Evolutionary conservation across 768 basidiomycete species (phyloP).

Genomic region (Sutorius australiensis): DNA sequence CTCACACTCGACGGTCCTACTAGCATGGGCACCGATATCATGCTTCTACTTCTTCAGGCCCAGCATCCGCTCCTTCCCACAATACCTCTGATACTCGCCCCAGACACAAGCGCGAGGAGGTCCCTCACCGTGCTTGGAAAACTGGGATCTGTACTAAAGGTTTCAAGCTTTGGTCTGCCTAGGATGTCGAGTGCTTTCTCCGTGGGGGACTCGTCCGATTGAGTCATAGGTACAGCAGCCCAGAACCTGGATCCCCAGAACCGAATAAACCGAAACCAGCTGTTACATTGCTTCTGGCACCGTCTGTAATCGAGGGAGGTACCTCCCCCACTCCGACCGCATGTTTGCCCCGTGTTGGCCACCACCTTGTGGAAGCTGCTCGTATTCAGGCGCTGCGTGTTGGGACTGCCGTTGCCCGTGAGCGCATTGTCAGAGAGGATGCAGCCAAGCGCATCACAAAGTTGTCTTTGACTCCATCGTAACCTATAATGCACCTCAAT

Average conservation of each 20-base stretch:
- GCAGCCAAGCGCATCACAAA: slow-evolving; percentile 39
- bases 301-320: too few relatives aligned
- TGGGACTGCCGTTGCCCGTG: slow-evolving; percentile 15
- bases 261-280: too few relatives aligned
- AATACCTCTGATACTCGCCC: slow-evolving; percentile 14
- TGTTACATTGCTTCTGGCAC: too few relatives aligned
- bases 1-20: not conserved
- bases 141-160: slow-evolving; percentile 37
- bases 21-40: not conserved
- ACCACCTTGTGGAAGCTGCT: not conserved
- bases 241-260: not conserved
- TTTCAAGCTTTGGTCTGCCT: slow-evolving; percentile 33
- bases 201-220: not conserved
- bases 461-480: slow-evolving; percentile 46
- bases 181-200: slow-evolving; percentile 20
- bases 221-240: slow-evolving; percentile 9
- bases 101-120: slow-evolving; percentile 21
- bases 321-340: not conserved
- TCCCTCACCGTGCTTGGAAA: slow-evolving; percentile 33
- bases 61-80: not conserved
- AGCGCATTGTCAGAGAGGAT: slow-evolving; percentile 31
- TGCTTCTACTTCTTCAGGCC: too few relatives aligned
- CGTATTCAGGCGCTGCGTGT: slow-evolving; percentile 8
- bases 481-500: slow-evolving; percentile 46
- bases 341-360: not conserved